A percentile compares a stretch with the other conserved stretches of the same genome.
These are phyloP conservation scores for Fusarium sp. DNA, from an alignment of 2,329 filamentous ascomycete species.

Conservation along the genomic window DNA sequence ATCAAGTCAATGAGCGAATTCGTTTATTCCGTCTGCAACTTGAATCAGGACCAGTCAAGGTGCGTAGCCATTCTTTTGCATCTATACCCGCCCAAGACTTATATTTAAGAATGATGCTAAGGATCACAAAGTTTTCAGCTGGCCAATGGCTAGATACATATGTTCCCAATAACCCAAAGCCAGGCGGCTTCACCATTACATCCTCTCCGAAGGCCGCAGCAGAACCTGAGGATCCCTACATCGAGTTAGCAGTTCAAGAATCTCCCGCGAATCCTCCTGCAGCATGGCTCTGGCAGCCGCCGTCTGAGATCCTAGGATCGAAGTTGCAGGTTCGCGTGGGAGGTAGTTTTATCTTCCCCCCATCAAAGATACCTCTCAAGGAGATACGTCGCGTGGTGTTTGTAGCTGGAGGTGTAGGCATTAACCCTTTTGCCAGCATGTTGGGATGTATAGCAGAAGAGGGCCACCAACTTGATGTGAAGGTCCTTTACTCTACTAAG, in stretches of 20 bases:
- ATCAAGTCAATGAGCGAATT: slow-evolving; percentile 73
- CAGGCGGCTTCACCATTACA: slow-evolving; percentile 90
- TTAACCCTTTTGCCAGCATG: slow-evolving; percentile 85
- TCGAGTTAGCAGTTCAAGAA: slow-evolving; percentile 83
- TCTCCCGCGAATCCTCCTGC: slow-evolving; percentile 79
- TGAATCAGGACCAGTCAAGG: slow-evolving; percentile 60
- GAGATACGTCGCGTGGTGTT: slow-evolving; percentile 72
- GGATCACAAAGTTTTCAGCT: slow-evolving; percentile 71
- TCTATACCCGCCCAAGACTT: no score
- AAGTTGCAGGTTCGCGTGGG: slow-evolving; percentile 78
- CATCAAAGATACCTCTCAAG: slow-evolving; percentile 57
- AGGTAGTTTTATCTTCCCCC: slow-evolving; percentile 85
- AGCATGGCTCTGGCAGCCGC: slow-evolving; percentile 77
- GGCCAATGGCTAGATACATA: slow-evolving; percentile 92
- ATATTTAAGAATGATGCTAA: background rate
- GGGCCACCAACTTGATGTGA: slow-evolving; percentile 56
- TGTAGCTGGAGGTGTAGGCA: slow-evolving; percentile 83
- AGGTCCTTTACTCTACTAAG: slow-evolving; percentile 72
- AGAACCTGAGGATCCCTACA: slow-evolving; percentile 57
- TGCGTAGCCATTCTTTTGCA: slow-evolving; percentile 47
- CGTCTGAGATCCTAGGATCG: slow-evolving; percentile 66
- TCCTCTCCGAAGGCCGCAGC: slow-evolving; percentile 74
- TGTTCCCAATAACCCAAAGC: slow-evolving; percentile 74
- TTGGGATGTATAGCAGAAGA: slow-evolving; percentile 66
- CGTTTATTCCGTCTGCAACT: slow-evolving; percentile 76